Evolutionary conservation across 495 filamentous ascomycete genomes (phyloP).

Genomic region (Paragyromitra xinjiangensis): DNA sequence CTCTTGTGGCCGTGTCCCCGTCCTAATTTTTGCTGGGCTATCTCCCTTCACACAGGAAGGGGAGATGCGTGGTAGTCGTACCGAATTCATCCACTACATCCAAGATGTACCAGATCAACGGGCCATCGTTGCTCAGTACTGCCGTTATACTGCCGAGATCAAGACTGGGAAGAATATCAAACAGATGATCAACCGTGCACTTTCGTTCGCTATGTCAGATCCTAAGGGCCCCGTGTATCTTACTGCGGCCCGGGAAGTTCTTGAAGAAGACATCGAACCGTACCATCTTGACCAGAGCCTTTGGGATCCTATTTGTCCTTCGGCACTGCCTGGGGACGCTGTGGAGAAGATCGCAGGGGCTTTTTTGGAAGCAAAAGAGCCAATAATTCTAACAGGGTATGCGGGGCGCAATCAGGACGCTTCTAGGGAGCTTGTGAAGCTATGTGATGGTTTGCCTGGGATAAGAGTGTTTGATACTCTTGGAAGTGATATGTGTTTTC

Average conservation of each 20-base stretch:
- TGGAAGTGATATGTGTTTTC: conserved; percentile 96
- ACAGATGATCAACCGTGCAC: conserved; percentile 89
- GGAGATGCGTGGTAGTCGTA: conserved; percentile 85
- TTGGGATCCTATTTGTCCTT: conserved; percentile 79
- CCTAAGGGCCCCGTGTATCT: conserved; percentile 90
- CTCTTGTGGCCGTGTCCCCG: conserved; percentile 81
- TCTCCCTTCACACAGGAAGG: conserved; percentile 91
- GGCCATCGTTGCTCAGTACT: conserved; percentile 90
- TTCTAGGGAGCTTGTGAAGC: conserved; percentile 74
- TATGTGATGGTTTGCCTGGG: conserved; percentile 81
- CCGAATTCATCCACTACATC: conserved; percentile 98
- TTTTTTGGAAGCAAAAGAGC: conserved; percentile 75
- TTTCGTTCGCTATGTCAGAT: conserved; percentile 83
- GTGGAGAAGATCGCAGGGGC: conserved; percentile 74
- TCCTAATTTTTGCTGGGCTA: conserved; percentile 90
- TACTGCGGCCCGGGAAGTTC: conserved; percentile 82
- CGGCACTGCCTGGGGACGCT: conserved; percentile 73
- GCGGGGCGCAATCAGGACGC: conserved; percentile 77
- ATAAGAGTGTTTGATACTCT: conserved; percentile 87
- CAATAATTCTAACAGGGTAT: conserved; percentile 85
- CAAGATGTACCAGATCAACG: conserved; percentile 97
- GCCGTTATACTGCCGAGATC: conserved; percentile 88
- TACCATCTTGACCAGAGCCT: conserved; percentile 76
- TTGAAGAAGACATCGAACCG: conserved; percentile 90
- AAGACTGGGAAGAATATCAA: conserved; percentile 94